Conservation (phyloP, 2,329 filamentous ascomycete species). For the Fusarium azukiicola region DNA sequence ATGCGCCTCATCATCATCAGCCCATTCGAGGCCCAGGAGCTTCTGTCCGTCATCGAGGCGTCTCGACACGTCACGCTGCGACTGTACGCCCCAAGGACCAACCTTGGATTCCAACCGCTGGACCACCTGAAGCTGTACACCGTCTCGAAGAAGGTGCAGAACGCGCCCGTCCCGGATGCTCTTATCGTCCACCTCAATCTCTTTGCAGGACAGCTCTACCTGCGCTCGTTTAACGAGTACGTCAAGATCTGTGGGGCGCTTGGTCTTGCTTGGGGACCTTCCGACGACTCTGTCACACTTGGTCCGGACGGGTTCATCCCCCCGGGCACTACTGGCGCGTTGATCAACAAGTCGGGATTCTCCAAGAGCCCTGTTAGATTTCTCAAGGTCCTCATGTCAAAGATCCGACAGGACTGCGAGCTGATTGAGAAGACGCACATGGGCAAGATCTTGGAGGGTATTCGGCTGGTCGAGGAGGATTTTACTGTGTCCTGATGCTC, state of each 20-base stretch:
- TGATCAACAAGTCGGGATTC: slow-evolving; percentile 52
- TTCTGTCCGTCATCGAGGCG: slow-evolving; percentile 65
- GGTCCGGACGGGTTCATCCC: slow-evolving; percentile 61
- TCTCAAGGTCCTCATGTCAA: slow-evolving; percentile 60
- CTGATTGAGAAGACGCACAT: slow-evolving; percentile 67
- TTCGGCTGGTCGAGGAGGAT: slow-evolving; percentile 46
- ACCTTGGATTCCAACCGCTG: slow-evolving; percentile 49
- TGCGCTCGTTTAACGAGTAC: slow-evolving; percentile 77
- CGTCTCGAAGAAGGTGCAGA: slow-evolving; percentile 11
- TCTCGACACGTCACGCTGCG: slow-evolving; percentile 67
- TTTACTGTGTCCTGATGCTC: slow-evolving; percentile 34
- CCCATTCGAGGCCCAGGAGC: slow-evolving; percentile 78
- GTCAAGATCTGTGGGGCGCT: slow-evolving; percentile 71
- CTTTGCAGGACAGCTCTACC: slow-evolving; percentile 85
- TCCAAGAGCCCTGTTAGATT: slow-evolving; percentile 62
- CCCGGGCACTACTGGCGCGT: background rate
- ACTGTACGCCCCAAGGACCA: slow-evolving; percentile 71
- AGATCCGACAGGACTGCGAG: slow-evolving; percentile 62
- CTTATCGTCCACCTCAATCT: slow-evolving; percentile 77
- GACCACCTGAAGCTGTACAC: slow-evolving; percentile 48
- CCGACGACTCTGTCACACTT: slow-evolving; percentile 48
- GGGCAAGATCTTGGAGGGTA: slow-evolving; percentile 62
- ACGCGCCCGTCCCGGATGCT: slow-evolving; percentile 39
- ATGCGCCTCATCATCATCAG: slow-evolving; percentile 66
- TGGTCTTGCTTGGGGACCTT: slow-evolving; percentile 65